Evolutionary conservation across 306 rosid genomes (phyloP).

Genomic region (Neltuma alba): DNA sequence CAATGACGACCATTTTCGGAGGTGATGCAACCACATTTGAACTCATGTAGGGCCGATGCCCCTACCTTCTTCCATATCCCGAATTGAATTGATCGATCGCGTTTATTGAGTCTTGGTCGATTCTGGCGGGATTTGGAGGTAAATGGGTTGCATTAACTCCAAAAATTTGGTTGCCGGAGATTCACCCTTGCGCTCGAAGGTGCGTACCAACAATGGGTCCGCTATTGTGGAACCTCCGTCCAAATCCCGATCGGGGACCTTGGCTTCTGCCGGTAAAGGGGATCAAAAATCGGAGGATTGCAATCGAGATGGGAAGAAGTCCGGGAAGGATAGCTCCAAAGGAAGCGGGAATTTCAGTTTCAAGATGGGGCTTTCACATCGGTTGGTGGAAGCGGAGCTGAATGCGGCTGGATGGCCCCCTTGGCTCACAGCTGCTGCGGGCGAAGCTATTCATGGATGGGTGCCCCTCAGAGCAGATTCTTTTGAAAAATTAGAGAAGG

Average conservation of each 20-base stretch:
- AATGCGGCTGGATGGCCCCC: conserved; percentile 99
- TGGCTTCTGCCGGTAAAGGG: conserved; percentile 23
- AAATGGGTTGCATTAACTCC: conserved; percentile 95
- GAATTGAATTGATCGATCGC: conserved; percentile 41
- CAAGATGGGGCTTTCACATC: conserved; percentile 50
- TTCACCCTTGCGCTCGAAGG: background rate
- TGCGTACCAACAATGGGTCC: conserved; percentile 26
- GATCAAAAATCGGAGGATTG: conserved; percentile 48
- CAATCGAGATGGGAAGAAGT: conserved; percentile 43
- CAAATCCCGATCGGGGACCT: conserved; percentile 29
- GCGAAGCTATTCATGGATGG: conserved; percentile 94
- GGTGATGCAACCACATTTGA: conserved; percentile 38
- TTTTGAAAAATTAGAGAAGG: conserved; percentile 94
- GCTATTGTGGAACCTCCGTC: conserved; percentile 11
- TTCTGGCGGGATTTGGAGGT: conserved; percentile 52
- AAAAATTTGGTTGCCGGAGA: conserved; percentile 43
- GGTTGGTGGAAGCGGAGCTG: conserved; percentile 74
- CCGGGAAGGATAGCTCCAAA: conserved; percentile 47
- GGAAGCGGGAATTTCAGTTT: conserved; percentile 55
- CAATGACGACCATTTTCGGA: conserved; percentile 14
- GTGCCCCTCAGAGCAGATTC: conserved; percentile 90
- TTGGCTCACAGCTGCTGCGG: conserved; percentile 82
- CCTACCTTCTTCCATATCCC: conserved; percentile 54
- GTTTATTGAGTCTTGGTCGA: conserved; percentile 23
- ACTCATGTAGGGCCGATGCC: conserved; percentile 54